Evolutionary conservation across 1,284 basidiomycete species (phyloP).

Genomic region (Boletellus sp.): DNA sequence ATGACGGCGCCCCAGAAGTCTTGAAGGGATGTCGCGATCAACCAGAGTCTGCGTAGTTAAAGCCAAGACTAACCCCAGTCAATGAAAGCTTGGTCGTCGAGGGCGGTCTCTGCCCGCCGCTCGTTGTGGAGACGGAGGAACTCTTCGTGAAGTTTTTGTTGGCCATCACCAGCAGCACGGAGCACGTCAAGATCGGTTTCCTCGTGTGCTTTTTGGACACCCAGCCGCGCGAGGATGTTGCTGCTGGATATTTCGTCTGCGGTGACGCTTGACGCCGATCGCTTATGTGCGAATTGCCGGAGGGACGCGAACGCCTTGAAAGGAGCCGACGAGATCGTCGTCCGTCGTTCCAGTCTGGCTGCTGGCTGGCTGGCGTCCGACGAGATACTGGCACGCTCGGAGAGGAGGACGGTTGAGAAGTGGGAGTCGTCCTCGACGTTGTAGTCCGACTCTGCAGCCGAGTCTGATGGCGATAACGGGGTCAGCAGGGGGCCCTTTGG

Average conservation of each 20-base stretch:
- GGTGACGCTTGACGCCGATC: slow-evolving; percentile 60
- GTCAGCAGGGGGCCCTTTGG: slow-evolving; percentile 29
- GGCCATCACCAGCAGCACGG: slow-evolving; percentile 58
- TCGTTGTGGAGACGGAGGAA: slow-evolving; percentile 60
- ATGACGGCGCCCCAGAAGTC: slow-evolving; percentile 97
- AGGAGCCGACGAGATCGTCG: slow-evolving; percentile 29
- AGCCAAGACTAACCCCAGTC: slow-evolving; percentile 66
- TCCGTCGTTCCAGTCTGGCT: slow-evolving; percentile 23
- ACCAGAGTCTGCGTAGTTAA: not conserved
- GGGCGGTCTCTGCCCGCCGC: slow-evolving; percentile 40
- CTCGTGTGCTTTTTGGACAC: slow-evolving; percentile 42
- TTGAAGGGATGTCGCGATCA: slow-evolving; percentile 34
- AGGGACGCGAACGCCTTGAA: slow-evolving; percentile 24
- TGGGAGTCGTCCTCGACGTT: slow-evolving; percentile 60
- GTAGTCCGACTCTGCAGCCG: slow-evolving; percentile 52
- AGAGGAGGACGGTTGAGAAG: slow-evolving; percentile 55
- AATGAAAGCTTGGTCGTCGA: slow-evolving; percentile 42
- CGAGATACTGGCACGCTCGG: slow-evolving; percentile 31
- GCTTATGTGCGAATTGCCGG: slow-evolving; percentile 47
- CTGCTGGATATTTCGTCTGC: slow-evolving; percentile 43
- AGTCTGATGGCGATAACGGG: slow-evolving; percentile 35
- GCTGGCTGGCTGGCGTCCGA: slow-evolving; percentile 14
- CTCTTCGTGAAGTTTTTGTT: slow-evolving; percentile 66
- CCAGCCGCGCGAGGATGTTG: slow-evolving; percentile 41
- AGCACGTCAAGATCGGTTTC: slow-evolving; percentile 28